phyloP scores from a whole-genome alignment of 768 basidiomycete species.

The Pisolithus marmoratus region DNA sequence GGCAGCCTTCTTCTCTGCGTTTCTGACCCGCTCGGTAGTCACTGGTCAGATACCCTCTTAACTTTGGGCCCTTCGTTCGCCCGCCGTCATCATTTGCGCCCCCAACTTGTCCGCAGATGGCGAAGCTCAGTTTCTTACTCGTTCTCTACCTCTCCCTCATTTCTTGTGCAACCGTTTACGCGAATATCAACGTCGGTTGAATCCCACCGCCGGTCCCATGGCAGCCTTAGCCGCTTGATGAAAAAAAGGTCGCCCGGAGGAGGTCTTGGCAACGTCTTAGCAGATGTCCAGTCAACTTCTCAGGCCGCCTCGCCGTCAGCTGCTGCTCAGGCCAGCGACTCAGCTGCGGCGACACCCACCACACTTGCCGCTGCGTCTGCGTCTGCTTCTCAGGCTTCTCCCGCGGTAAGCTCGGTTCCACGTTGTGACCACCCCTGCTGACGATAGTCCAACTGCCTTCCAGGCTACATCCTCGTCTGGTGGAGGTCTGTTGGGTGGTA shows the following conservation, averaged over 20 bases:
- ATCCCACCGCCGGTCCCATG: constrained; percentile 49
- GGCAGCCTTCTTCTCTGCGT: too few species aligned
- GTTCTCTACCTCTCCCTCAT: constrained; percentile 54
- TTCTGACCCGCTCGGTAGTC: neutral
- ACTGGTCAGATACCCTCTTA: neutral
- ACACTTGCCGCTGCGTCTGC: constrained; percentile 7
- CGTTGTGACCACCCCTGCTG: neutral
- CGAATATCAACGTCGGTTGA: constrained; percentile 42
- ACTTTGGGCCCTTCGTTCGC: neutral
- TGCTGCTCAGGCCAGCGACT: constrained; percentile 20
- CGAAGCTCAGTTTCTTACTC: constrained; percentile 54
- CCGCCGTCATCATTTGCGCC: constrained; percentile 3
- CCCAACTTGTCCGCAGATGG: constrained; percentile 35
- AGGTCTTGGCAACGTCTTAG: neutral
- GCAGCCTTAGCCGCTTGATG: constrained; percentile 55
- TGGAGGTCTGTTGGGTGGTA: constrained; percentile 4
- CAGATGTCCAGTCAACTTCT: constrained; percentile 3
- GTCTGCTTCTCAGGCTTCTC: constrained; percentile 11
- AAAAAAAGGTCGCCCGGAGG: constrained; percentile 51
- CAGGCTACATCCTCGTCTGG: constrained; percentile 11
- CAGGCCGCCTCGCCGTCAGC: neutral
- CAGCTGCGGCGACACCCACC: constrained; percentile 2
- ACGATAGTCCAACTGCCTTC: constrained; percentile 1
- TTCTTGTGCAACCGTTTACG: constrained; percentile 41
- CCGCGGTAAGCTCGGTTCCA: constrained; percentile 8